Base-by-base conservation (phyloP, 1,139 yeast genomes). In the Lodderomyces metapsilosis region DNA sequence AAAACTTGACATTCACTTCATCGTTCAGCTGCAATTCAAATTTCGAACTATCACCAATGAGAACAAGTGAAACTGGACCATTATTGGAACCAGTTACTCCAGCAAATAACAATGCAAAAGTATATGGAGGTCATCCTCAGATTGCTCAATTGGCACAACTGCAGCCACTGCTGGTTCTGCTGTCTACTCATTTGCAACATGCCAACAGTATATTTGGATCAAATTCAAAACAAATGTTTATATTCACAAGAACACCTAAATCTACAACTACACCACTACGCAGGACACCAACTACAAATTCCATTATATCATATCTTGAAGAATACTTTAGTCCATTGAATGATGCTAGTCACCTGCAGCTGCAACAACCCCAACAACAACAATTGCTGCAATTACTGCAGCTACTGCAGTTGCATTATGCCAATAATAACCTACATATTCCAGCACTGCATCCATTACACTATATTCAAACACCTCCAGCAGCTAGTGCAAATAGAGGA, bases 1-100 rank as follows among this genome's bases (percentile, higher is more conserved):
- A 69, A 46, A 66, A 68, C 52, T 57, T 71, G 43, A 66, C 75
- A 5, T 71, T 68, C 49, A 69, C 76, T 18, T 80, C 85, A 11
- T 78, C 84, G n/a, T 82, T 82, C 57, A 80, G 84, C 54, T 80
- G 84, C 52, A 76, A 71, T 50, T 78, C 84, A 18, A 81, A 78
- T 53, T 72, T 81, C 50, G 87, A 82, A 53, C 59, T 82, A 20
- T 78, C 84, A 16, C 88, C 88, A 11, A 56, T 79, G 30, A 68
- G 78, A 45, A 69, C 76, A 7, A 66, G 68, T 52, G 80, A 78
- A 57, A 71, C 86, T 2, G 87, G 87, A 1, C 86, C 87, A 3
- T 62, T 81, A 38, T 62, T 81, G 39, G 84, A 78, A 54, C 84
- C 84, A 16, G 56, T 74, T 30, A 74, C 80, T 15, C 80, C 82